Percentiles rank a stretch among this genome's conserved stretches.
Evolutionary conservation across 2,329 filamentous ascomycete genomes (phyloP).

Genomic region (Dryadomyces sulphureus): DNA sequence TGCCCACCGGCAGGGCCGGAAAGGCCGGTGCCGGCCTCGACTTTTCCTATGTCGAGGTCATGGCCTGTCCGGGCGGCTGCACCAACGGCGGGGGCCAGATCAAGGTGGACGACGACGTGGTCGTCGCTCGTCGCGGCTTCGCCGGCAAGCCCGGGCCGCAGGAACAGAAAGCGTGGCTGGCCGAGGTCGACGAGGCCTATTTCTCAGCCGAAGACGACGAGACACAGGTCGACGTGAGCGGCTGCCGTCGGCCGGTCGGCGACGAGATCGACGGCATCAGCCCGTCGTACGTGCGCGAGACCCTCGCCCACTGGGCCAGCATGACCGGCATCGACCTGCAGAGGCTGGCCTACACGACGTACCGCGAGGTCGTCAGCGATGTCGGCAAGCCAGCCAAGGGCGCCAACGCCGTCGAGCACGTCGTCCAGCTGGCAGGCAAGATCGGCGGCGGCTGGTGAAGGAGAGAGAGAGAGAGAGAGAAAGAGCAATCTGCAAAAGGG

Average conservation of each 20-base stretch:
- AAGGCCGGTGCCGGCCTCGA: slow-evolving; percentile 34
- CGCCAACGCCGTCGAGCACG: slow-evolving; percentile 62
- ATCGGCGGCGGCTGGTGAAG: slow-evolving; percentile 83
- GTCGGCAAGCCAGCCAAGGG: slow-evolving; percentile 57
- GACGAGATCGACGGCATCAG: slow-evolving; percentile 47
- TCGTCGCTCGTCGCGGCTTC: slow-evolving; percentile 32
- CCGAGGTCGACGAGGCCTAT: slow-evolving; percentile 75
- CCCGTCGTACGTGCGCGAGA: slow-evolving; percentile 47
- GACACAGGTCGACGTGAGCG: not conserved
- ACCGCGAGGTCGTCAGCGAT: slow-evolving; percentile 84
- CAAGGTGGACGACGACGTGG: slow-evolving; percentile 66
- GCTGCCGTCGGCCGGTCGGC: not conserved
- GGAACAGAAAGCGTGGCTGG: slow-evolving; percentile 78
- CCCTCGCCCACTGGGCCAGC: slow-evolving; percentile 61
- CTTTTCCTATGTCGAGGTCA: slow-evolving; percentile 92
- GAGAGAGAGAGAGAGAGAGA: slow-evolving; percentile 8
- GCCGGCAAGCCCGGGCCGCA: slow-evolving; percentile 49
- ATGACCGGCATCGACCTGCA: slow-evolving; percentile 56
- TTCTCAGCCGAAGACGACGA: slow-evolving; percentile 50
- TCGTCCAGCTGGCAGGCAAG: slow-evolving; percentile 78
- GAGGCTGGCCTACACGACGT: slow-evolving; percentile 71
- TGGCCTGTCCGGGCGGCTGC: slow-evolving; percentile 98
- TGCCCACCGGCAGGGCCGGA: slow-evolving; percentile 1
- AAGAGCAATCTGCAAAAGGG: slow-evolving; percentile 8
- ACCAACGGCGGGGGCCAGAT: slow-evolving; percentile 96